Conservation (phyloP, 495 filamentous ascomycete species). For the Clavariopsis aquatica region DNA sequence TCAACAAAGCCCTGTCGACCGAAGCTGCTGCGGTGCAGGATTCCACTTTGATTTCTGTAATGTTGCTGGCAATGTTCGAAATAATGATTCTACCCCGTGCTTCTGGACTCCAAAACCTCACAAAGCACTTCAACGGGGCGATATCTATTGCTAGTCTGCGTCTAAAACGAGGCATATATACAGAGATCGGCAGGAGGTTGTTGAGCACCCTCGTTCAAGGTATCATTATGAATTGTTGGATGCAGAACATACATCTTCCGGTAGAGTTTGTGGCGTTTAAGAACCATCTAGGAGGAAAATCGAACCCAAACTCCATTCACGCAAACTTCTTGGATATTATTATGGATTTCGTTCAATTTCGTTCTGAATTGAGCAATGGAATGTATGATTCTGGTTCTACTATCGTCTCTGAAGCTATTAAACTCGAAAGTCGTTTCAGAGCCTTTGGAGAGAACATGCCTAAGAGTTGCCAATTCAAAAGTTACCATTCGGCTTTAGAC, state of each 20-base stretch:
- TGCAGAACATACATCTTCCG: slow-evolving; percentile 15
- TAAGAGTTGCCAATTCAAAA: neutral
- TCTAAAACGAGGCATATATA: neutral
- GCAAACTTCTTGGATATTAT: slow-evolving; percentile 12
- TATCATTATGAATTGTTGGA: slow-evolving; percentile 21
- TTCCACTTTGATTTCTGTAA: slow-evolving; percentile 24
- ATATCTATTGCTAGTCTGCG: slow-evolving; percentile 19
- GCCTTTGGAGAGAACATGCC: slow-evolving; percentile 11
- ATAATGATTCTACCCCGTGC: slow-evolving; percentile 11
- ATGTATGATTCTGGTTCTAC: neutral
- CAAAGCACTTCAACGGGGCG: slow-evolving; percentile 27
- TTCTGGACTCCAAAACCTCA: slow-evolving; percentile 17
- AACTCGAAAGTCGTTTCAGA: neutral
- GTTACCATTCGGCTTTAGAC: neutral
- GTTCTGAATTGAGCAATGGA: neutral
- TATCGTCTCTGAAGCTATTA: slow-evolving; percentile 8
- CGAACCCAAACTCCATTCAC: neutral
- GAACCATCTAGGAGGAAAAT: neutral
- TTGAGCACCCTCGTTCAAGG: slow-evolving; percentile 8
- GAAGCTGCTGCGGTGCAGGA: slow-evolving; percentile 8
- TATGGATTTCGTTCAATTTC: slow-evolving; percentile 9
- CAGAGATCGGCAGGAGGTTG: neutral
- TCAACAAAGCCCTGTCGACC: slow-evolving; percentile 13
- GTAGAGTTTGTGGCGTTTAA: neutral
- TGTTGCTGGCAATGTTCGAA: slow-evolving; percentile 29